Evolutionary conservation across 768 basidiomycete species (phyloP).

Genomic region (Myochromella boudieri): DNA sequence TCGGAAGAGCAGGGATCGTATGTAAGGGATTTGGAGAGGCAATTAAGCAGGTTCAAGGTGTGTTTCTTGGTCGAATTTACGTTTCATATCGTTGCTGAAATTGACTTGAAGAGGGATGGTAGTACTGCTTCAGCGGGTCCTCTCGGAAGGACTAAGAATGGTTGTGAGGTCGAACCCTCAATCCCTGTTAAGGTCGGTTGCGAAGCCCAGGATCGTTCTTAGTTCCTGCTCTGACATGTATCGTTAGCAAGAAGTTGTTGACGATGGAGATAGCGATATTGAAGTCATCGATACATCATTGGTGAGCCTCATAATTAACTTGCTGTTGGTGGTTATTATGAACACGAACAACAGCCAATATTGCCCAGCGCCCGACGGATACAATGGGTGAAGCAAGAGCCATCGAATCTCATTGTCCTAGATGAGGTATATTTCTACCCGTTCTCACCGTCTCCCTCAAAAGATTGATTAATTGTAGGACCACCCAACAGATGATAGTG

Average conservation of each 20-base stretch:
- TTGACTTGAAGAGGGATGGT: neutral
- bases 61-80: neutral
- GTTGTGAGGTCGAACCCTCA: too few species aligned
- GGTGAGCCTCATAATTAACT: neutral
- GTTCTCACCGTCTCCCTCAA: neutral
- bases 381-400: neutral
- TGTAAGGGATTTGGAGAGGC: conserved; percentile 2
- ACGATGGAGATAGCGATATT: neutral
- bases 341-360: neutral
- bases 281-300: neutral
- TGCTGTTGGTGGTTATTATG: neutral
- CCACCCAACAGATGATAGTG: neutral
- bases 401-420: neutral
- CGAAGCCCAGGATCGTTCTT: neutral
- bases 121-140: neutral
- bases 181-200: neutral
- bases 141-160: too few species aligned
- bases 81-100: neutral
- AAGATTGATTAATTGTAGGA: neutral
- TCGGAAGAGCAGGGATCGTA: conserved; percentile 1
- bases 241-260: neutral
- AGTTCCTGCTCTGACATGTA: neutral
- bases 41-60: conserved; percentile 1
- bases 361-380: too few species aligned
- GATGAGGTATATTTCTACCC: too few species aligned